Conservation (phyloP, 2,329 filamentous ascomycete species). For the Aureobasidium uvarum region DNA sequence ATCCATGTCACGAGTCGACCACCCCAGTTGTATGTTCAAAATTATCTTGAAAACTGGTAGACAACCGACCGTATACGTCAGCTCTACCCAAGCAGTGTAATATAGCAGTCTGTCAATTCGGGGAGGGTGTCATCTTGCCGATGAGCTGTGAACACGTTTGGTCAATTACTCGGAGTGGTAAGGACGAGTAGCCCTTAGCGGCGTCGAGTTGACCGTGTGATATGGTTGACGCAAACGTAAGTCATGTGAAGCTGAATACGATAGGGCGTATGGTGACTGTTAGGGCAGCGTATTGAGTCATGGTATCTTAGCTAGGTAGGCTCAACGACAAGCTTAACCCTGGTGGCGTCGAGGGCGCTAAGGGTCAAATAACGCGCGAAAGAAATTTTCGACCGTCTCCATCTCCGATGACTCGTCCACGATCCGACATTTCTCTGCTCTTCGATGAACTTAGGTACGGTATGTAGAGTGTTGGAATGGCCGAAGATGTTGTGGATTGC, state of each 20-base stretch:
- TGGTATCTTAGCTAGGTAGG: background rate
- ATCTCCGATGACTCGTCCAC: background rate
- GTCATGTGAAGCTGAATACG: background rate
- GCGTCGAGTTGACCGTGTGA: background rate
- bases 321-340: slow-evolving; percentile 7
- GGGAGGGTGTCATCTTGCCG: too few species aligned
- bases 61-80: too few species aligned
- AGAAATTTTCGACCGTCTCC: background rate
- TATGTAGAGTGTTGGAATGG: background rate
- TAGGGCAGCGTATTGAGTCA: background rate
- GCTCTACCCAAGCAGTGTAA: background rate
- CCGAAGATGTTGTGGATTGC: background rate
- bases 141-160: background rate
- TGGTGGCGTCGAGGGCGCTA: background rate
- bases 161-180: too few species aligned
- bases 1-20: background rate
- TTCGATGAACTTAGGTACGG: background rate
- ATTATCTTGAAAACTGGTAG: background rate
- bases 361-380: background rate
- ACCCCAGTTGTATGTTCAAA: background rate
- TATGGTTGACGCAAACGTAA: background rate
- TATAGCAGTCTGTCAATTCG: too few species aligned
- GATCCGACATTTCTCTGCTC: background rate
- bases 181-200: background rate
- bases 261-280: background rate